Evolutionary conservation across 306 rosid species (phyloP), one percentile per base, ranked within the genome.

Genomic region (Dryas octopetala): DNA sequence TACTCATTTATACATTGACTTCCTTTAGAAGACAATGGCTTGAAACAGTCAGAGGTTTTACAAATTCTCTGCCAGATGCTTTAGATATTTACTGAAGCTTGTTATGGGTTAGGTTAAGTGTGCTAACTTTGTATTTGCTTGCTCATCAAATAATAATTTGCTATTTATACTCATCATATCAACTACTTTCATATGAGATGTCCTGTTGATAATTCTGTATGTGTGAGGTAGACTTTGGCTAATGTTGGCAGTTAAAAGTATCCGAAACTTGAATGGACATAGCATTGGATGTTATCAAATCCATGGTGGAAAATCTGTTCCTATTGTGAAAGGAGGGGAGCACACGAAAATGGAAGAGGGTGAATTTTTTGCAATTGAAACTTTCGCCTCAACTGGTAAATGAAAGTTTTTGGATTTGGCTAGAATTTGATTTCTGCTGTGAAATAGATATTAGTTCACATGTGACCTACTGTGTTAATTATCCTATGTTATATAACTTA

Each of bases 331-430:
- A 86, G 98, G 97, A 49, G 98, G 98, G 79, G 98, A 95, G 87
- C 97, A 94, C 84, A 94, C 97, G 23, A 94, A 94, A 74, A 94
- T 94, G 98, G 98, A 94, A 85, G 98, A 94, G 95, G 98, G 98
- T 43, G 98, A 95, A 88, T 90, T 91, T 80, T 95, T 85, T 48
- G 98, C 98, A 12, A 95, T 95, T 51, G 98, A 95, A 86, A 95
- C 98, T 44, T 95, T 95, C 71, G 98, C 73, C 50, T 95, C 98
- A 77, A 95, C 98, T 51, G 98, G 97, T 95, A 85, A 79, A 78
- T 57, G 72, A 77, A 74, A 57, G 68, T 16, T 71, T 28, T 76
- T 81, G 62, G 44, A 6, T 57, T 32, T 62, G 74, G 62, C 71
- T n/a, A 62, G 17, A 70, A 40, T 53, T 15, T 52, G 6, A 71